These are phyloP conservation scores for Fraxinus baroniana DNA, from an alignment of 305 asterid genomes.

Conservation along the genomic window DNA sequence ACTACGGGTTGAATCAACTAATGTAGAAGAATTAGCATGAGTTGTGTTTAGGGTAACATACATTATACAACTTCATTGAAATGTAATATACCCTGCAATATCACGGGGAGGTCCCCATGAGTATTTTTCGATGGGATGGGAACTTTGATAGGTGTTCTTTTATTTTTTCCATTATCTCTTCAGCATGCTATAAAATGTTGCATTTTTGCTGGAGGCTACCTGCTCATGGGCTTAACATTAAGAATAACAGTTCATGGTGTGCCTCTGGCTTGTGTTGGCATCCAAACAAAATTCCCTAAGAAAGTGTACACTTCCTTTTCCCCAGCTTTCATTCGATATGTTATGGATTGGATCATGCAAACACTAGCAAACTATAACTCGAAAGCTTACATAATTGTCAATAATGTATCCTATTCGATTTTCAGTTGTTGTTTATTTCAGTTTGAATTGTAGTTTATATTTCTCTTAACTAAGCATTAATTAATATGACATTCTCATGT, in stretches of 20 bases:
- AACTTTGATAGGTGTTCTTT: background rate
- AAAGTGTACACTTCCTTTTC: background rate
- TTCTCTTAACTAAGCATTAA: conserved; percentile 1
- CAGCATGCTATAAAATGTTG: background rate
- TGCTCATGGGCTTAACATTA: background rate
- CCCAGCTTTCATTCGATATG: background rate
- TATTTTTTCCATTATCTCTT: background rate
- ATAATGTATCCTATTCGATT: background rate
- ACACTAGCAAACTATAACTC: background rate
- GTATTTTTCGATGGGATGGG: background rate
- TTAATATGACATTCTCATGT: background rate
- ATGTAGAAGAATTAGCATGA: background rate
- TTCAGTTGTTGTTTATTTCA: background rate
- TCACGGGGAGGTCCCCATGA: background rate
- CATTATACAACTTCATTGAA: background rate
- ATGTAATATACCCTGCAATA: background rate
- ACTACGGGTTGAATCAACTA: background rate
- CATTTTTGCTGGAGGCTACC: background rate
- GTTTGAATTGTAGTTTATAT: background rate
- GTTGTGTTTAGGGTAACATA: background rate
- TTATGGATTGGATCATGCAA: background rate
- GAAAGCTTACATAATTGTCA: background rate
- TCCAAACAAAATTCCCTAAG: background rate
- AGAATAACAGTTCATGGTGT: background rate
- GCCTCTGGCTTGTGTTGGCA: background rate